Conservation (phyloP, 768 basidiomycete genomes). For the Boletus coccyginus region DNA sequence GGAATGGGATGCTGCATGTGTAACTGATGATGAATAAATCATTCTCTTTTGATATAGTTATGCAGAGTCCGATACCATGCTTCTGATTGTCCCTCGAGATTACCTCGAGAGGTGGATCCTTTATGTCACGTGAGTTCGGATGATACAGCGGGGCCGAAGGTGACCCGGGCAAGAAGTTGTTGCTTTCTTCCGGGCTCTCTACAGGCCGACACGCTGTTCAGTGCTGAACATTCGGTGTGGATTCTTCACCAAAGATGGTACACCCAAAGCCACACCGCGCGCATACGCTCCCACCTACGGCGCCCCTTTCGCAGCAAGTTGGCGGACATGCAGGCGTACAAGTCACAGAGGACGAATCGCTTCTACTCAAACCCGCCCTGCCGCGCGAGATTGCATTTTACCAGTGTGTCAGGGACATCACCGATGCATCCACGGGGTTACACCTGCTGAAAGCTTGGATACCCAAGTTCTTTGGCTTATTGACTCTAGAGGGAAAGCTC, state of each 20-base stretch:
- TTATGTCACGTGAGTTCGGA: slow-evolving; percentile 11
- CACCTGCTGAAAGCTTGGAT: slow-evolving; percentile 51
- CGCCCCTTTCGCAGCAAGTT: slow-evolving; percentile 59
- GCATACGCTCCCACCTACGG: slow-evolving; percentile 21
- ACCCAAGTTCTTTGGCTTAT: slow-evolving; percentile 77
- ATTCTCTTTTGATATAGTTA: not conserved
- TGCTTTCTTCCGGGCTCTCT: too few species aligned
- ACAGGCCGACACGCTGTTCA: too few species aligned
- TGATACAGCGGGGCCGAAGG: not conserved
- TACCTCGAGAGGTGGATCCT: not conserved
- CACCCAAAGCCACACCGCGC: slow-evolving; percentile 8
- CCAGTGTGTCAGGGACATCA: slow-evolving; percentile 40
- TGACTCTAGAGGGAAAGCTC: slow-evolving; percentile 61
- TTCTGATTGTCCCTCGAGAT: not conserved
- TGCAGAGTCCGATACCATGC: too few species aligned
- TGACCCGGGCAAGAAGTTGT: too few species aligned
- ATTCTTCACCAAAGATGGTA: not conserved
- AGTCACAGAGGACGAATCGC: slow-evolving; percentile 65
- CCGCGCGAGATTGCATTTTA: slow-evolving; percentile 72
- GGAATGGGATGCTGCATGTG: not conserved
- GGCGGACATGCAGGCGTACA: slow-evolving; percentile 80
- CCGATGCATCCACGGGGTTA: slow-evolving; percentile 22
- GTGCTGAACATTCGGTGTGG: too few species aligned
- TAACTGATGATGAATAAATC: not conserved
- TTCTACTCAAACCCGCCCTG: slow-evolving; percentile 78